phyloP scores from a whole-genome alignment of 495 filamentous ascomycete species.

The Annulohypoxylon maeteangense region DNA sequence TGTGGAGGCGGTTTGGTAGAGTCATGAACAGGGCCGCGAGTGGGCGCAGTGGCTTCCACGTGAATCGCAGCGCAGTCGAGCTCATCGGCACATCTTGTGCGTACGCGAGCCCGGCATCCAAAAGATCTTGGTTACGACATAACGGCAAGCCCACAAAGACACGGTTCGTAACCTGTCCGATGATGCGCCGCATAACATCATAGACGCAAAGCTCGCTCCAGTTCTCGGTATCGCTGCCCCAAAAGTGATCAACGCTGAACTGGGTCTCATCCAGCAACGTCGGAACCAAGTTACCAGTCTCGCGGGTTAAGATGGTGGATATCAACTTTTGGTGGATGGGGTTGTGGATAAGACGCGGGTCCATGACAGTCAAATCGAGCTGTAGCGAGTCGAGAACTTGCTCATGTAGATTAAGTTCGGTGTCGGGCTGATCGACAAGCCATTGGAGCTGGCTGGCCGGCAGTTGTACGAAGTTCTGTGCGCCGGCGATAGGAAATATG shows the following conservation, averaged over 20 bases:
- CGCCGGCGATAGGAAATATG: slow-evolving; percentile 43
- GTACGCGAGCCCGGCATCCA: slow-evolving; percentile 54
- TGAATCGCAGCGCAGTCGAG: slow-evolving; percentile 47
- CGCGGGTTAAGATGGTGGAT: slow-evolving; percentile 51
- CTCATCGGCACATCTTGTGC: slow-evolving; percentile 52
- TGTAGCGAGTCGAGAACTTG: slow-evolving; percentile 50
- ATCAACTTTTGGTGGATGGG: slow-evolving; percentile 52
- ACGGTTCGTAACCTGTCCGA: slow-evolving; percentile 51
- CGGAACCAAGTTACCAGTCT: slow-evolving; percentile 53
- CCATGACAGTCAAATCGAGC: slow-evolving; percentile 51
- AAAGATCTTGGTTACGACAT: slow-evolving; percentile 51
- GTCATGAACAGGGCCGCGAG: slow-evolving; percentile 50
- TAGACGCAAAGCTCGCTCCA: slow-evolving; percentile 54
- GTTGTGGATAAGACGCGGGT: slow-evolving; percentile 48
- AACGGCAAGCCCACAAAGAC: slow-evolving; percentile 50
- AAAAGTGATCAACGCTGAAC: slow-evolving; percentile 46
- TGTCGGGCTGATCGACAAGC: slow-evolving; percentile 59
- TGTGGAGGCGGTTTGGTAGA: slow-evolving; percentile 51
- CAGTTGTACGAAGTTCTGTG: slow-evolving; percentile 50
- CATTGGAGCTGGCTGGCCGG: slow-evolving; percentile 54
- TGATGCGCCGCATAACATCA: slow-evolving; percentile 47
- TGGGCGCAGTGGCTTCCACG: slow-evolving; percentile 53
- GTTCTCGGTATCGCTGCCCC: slow-evolving; percentile 48
- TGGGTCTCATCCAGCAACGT: slow-evolving; percentile 57
- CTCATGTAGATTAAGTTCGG: slow-evolving; percentile 46